Percentiles rank a stretch among this genome's conserved stretches.
Conservation (phyloP, 2,329 filamentous ascomycete genomes). For the Pestalotiopsis sp. region DNA sequence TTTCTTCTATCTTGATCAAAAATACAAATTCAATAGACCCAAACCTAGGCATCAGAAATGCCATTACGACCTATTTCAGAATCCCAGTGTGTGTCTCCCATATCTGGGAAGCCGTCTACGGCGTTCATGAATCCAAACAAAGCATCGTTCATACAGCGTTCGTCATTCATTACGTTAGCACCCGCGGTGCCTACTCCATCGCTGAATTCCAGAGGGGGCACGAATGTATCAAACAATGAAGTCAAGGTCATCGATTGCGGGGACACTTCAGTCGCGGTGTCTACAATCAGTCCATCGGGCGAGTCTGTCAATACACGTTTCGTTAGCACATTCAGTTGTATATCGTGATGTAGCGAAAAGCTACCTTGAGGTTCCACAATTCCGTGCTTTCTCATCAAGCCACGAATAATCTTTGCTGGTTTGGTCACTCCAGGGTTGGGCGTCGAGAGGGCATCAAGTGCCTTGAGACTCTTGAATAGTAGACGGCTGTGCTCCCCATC, state of each 20-base stretch:
- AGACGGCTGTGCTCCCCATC: neutral
- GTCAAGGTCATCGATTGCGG: neutral
- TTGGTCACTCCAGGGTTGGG: constrained; percentile 5
- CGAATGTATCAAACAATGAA: constrained; percentile 6
- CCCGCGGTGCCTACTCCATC: neutral
- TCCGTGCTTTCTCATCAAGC: constrained; percentile 1
- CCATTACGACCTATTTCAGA: neutral
- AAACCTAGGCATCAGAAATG: neutral
- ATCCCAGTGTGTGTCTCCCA: neutral
- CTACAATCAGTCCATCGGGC: neutral
- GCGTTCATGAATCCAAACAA: constrained; percentile 6
- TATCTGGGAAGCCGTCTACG: neutral
- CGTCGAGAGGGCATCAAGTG: neutral
- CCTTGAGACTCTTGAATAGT: neutral
- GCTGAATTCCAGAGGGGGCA: neutral
- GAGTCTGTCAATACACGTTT: neutral
- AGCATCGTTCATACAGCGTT: neutral
- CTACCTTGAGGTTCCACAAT: constrained; percentile 3
- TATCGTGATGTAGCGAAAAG: too few species aligned
- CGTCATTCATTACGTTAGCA: neutral
- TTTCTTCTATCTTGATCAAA: too few species aligned
- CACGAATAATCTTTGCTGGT: neutral
- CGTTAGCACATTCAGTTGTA: too few species aligned
- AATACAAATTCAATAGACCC: too few species aligned
- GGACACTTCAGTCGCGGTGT: neutral